Conservation (phyloP, 306 rosid species). For the Fragaria ananassa region DNA sequence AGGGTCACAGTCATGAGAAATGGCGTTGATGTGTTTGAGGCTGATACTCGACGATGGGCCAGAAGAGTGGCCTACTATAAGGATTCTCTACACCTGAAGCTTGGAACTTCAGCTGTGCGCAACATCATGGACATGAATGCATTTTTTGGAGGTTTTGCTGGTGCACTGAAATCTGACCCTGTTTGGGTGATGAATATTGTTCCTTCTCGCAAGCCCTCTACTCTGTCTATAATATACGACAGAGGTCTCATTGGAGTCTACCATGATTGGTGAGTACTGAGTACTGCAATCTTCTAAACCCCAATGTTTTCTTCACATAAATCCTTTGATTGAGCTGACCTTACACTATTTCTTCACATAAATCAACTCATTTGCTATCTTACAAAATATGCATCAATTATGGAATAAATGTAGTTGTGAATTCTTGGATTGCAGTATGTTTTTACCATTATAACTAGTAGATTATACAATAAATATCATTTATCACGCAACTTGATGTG, state of each 20-base stretch:
- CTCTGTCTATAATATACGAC: conserved; percentile 75
- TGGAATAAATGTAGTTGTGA: not conserved
- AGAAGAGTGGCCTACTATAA: conserved; percentile 78
- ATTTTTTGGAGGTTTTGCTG: conserved; percentile 94
- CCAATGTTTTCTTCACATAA: not conserved
- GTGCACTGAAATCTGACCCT: conserved; percentile 74
- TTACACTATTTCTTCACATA: not conserved
- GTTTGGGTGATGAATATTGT: conserved; percentile 97
- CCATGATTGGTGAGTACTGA: conserved; percentile 78
- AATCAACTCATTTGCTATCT: not conserved
- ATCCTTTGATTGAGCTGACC: not conserved
- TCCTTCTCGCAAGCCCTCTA: conserved; percentile 69
- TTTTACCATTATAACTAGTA: not conserved
- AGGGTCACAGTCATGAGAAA: conserved; percentile 65
- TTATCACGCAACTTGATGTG: not conserved
- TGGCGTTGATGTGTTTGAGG: conserved; percentile 75
- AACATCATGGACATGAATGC: conserved; percentile 98
- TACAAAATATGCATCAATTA: not conserved
- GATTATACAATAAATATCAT: not conserved
- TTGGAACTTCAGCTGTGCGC: conserved; percentile 86
- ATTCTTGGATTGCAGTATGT: not conserved
- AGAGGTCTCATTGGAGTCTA: conserved; percentile 91
- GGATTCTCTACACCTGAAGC: conserved; percentile 65
- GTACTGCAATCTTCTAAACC: not conserved
- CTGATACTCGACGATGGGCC: conserved; percentile 85